Conservation (phyloP, 345 rosid genomes). For the Gossypium sturtianum region DNA sequence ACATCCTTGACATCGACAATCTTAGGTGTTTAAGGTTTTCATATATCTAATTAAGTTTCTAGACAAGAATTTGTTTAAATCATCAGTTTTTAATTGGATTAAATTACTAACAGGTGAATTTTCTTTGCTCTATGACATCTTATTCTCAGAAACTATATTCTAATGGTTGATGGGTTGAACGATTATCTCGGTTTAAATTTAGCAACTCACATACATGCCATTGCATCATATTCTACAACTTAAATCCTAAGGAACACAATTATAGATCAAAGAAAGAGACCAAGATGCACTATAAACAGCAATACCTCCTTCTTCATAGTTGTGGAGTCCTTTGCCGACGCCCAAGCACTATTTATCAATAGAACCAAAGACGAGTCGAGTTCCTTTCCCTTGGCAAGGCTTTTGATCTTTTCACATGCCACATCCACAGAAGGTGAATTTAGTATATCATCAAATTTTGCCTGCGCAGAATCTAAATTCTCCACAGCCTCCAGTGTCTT, state of each 20-base stretch:
- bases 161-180: not conserved
- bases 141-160: not conserved
- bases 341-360: slow-evolving; percentile 77
- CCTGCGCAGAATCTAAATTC: slow-evolving; percentile 70
- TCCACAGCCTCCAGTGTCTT: slow-evolving; percentile 67
- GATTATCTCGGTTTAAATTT: not conserved
- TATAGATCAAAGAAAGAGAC: not conserved
- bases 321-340: slow-evolving; percentile 82
- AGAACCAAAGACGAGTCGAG: slow-evolving; percentile 87
- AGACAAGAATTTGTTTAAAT: not conserved
- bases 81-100: not conserved
- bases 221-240: not conserved
- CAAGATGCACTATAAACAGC: not conserved
- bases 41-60: not conserved
- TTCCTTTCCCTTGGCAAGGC: slow-evolving; percentile 80
- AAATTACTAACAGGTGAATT: not conserved
- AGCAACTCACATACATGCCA: not conserved
- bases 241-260: not conserved
- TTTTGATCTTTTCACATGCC: slow-evolving; percentile 82
- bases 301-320: slow-evolving; percentile 76
- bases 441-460: slow-evolving; percentile 80
- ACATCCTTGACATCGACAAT: not conserved
- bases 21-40: not conserved
- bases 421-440: slow-evolving; percentile 68
- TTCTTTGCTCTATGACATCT: not conserved